phyloP scores from a whole-genome alignment of 2,329 filamentous ascomycete species.

The Arthrobotrys sinensis region DNA sequence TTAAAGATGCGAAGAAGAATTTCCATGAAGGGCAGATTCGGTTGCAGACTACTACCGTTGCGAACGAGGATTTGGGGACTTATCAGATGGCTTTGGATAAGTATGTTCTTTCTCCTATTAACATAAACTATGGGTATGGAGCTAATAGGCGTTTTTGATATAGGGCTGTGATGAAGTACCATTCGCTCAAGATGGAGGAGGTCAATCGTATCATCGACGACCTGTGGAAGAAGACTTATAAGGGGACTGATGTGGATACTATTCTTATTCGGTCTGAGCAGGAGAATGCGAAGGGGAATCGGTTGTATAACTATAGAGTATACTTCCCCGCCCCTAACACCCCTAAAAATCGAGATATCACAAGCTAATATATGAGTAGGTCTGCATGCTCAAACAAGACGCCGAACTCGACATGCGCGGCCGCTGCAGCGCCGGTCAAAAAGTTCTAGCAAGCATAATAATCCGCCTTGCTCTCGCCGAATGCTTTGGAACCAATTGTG shows the following conservation, averaged over 20 bases:
- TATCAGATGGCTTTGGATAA: constrained; percentile 90
- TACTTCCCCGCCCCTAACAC: background rate
- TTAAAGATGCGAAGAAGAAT: constrained; percentile 82
- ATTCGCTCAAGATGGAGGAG: constrained; percentile 97
- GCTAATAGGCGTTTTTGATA: background rate
- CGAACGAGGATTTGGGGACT: constrained; percentile 87
- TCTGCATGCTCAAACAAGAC: constrained; percentile 97
- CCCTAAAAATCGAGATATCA: background rate
- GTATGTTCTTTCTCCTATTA: constrained; percentile 60
- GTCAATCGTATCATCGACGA: constrained; percentile 96
- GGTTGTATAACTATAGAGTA: constrained; percentile 92
- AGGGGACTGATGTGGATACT: constrained; percentile 96
- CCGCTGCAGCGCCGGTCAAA: constrained; percentile 95
- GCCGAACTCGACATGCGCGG: constrained; percentile 99
- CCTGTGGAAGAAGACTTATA: constrained; percentile 97
- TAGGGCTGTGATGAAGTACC: constrained; percentile 93
- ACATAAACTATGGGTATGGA: too few relatives aligned
- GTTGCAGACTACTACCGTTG: constrained; percentile 84
- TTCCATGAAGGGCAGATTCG: constrained; percentile 77
- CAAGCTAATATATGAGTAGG: constrained; percentile 38
- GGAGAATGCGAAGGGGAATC: constrained; percentile 80
- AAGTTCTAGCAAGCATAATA: constrained; percentile 96
- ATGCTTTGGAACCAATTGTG: constrained; percentile 95
- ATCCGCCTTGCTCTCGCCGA: constrained; percentile 96
- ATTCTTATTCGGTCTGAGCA: constrained; percentile 95